Evolutionary conservation across 305 asterid species (phyloP).

Genomic region (Solanum hybrid): DNA sequence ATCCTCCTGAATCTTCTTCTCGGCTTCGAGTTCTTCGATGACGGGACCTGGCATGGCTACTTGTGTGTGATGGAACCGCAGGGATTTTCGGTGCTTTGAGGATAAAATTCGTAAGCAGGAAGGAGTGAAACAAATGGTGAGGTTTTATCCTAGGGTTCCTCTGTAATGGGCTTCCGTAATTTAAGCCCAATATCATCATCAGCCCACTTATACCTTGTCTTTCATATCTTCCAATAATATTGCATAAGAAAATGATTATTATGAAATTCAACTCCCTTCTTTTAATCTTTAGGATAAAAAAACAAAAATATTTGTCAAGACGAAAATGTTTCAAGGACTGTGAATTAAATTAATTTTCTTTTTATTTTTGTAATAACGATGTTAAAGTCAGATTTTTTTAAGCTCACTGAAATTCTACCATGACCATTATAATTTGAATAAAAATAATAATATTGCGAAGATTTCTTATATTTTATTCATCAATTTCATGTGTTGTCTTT

Average conservation of each 20-base stretch:
- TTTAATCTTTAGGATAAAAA: neutral
- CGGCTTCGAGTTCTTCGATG: slow-evolving; percentile 39
- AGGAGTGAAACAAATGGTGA: neutral
- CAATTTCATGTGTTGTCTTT: neutral
- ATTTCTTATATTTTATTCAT: neutral
- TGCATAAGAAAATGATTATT: neutral
- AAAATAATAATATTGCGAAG: neutral
- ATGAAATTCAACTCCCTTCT: neutral
- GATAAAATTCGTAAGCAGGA: neutral
- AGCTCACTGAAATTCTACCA: neutral
- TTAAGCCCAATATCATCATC: neutral
- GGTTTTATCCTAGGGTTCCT: slow-evolving; percentile 1
- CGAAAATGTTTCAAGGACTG: neutral
- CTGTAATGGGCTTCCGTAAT: neutral
- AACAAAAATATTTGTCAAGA: neutral
- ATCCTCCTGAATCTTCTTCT: slow-evolving; percentile 35
- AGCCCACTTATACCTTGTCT: neutral
- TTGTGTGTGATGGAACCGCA: neutral
- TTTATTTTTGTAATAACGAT: neutral
- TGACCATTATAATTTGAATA: neutral
- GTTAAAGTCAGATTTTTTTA: neutral
- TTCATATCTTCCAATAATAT: neutral
- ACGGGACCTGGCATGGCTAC: slow-evolving; percentile 68
- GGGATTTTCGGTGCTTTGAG: neutral
- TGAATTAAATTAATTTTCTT: neutral